Percentiles rank a stretch among this genome's conserved stretches.
Conservation (phyloP, 257 asterid genomes). For the Nicotiana paniculata region DNA sequence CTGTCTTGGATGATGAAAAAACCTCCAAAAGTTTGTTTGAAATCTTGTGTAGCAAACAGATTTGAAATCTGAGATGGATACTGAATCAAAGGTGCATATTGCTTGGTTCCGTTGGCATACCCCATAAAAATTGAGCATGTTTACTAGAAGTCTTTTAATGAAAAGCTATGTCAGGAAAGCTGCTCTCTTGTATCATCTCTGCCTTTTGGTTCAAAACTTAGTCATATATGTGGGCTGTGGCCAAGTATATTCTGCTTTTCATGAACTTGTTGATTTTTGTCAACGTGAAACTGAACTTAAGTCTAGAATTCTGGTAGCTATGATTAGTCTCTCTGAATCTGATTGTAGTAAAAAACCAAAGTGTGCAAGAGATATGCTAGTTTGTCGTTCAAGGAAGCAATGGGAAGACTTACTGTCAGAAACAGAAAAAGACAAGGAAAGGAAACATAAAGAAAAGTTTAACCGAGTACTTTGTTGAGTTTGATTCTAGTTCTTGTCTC, state of each 20-base stretch:
- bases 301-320: too few relatives aligned
- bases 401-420: background rate
- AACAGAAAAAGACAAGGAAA: background rate
- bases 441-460: background rate
- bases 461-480: background rate
- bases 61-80: background rate
- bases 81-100: background rate
- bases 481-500: background rate
- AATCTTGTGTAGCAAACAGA: background rate
- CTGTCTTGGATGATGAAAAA: constrained; percentile 1
- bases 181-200: background rate
- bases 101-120: background rate
- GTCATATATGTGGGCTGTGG: background rate
- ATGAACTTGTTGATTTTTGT: too few relatives aligned
- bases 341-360: background rate
- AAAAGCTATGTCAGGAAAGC: background rate
- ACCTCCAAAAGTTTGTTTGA: background rate
- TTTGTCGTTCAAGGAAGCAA: too few relatives aligned
- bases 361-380: background rate
- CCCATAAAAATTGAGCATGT: background rate
- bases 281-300: too few relatives aligned
- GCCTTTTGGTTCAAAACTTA: background rate
- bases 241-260: background rate
- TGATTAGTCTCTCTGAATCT: too few relatives aligned
- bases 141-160: background rate